phyloP scores from a whole-genome alignment of 2,329 filamentous ascomycete species.

The Aspergillus piperis region DNA sequence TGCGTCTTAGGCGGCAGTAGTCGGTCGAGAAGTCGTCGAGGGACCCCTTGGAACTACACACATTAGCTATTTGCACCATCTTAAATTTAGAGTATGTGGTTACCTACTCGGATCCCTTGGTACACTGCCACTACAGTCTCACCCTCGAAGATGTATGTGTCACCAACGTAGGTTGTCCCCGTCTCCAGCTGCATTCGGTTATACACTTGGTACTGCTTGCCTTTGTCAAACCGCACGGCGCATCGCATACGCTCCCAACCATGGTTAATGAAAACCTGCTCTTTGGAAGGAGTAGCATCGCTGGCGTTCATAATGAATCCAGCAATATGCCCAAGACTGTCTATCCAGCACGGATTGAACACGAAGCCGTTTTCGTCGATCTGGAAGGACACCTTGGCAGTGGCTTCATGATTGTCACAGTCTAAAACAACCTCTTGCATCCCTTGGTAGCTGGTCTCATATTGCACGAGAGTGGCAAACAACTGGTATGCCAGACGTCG shows the following conservation, averaged over 20 bases:
- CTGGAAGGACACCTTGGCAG: constrained; percentile 56
- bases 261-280: constrained; percentile 63
- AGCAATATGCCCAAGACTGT: constrained; percentile 58
- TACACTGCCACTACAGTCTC: constrained; percentile 58
- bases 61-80: not conserved
- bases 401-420: constrained; percentile 57
- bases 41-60: constrained; percentile 10
- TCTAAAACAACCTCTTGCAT: constrained; percentile 62
- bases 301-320: constrained; percentile 64
- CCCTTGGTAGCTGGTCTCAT: constrained; percentile 57
- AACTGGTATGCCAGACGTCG: constrained; percentile 78
- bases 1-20: not conserved
- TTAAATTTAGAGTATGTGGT: not conserved
- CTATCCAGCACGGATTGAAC: constrained; percentile 63
- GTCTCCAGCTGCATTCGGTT: constrained; percentile 58
- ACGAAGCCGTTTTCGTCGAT: constrained; percentile 58
- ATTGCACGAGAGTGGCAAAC: constrained; percentile 59
- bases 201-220: constrained; percentile 59
- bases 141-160: constrained; percentile 62
- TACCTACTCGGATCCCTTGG: constrained; percentile 3
- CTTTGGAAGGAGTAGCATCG: constrained; percentile 59
- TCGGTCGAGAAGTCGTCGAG: constrained; percentile 8
- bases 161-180: constrained; percentile 58
- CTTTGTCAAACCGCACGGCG: constrained; percentile 51
- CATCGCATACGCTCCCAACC: constrained; percentile 63